phyloP scores from a whole-genome alignment of 2,329 filamentous ascomycete species.

The Phaeosphaeria sp. region DNA sequence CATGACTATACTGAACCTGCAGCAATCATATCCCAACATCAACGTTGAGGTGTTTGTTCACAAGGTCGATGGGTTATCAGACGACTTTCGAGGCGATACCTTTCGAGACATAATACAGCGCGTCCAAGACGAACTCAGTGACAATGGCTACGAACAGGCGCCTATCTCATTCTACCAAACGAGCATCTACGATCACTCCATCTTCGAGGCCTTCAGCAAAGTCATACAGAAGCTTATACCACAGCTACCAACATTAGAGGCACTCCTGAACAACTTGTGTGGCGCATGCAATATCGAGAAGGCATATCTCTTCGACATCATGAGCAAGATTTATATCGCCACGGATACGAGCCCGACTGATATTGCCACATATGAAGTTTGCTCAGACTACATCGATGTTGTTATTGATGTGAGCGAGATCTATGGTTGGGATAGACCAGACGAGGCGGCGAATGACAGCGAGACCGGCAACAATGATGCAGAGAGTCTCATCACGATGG shows the following conservation, averaged over 20 bases:
- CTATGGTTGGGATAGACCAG: constrained; percentile 74
- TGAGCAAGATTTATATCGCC: constrained; percentile 98
- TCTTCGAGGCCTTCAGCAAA: constrained; percentile 97
- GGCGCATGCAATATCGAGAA: constrained; percentile 96
- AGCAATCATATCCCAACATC: constrained; percentile 87
- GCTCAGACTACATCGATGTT: constrained; percentile 97
- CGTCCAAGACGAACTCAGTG: constrained; percentile 93
- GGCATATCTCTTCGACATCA: constrained; percentile 95
- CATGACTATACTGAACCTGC: constrained; percentile 85
- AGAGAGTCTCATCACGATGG: constrained; percentile 68
- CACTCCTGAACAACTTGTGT: constrained; percentile 91
- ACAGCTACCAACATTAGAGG: constrained; percentile 88
- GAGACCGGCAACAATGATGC: constrained; percentile 59
- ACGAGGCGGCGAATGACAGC: constrained; percentile 41
- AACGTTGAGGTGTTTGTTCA: constrained; percentile 99
- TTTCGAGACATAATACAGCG: constrained; percentile 96
- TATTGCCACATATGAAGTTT: constrained; percentile 96
- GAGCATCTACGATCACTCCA: constrained; percentile 97
- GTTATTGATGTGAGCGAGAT: constrained; percentile 97
- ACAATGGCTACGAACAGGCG: constrained; percentile 90
- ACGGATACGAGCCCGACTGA: constrained; percentile 93
- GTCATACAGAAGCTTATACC: constrained; percentile 98
- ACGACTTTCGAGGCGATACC: constrained; percentile 95
- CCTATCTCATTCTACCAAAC: constrained; percentile 95
- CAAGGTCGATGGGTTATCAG: constrained; percentile 96